A percentile compares a stretch with the other conserved stretches of the same genome.
These are phyloP conservation scores for Phialocephala sp. DNA, from an alignment of 2,329 filamentous ascomycete genomes.

Conservation along the genomic window DNA sequence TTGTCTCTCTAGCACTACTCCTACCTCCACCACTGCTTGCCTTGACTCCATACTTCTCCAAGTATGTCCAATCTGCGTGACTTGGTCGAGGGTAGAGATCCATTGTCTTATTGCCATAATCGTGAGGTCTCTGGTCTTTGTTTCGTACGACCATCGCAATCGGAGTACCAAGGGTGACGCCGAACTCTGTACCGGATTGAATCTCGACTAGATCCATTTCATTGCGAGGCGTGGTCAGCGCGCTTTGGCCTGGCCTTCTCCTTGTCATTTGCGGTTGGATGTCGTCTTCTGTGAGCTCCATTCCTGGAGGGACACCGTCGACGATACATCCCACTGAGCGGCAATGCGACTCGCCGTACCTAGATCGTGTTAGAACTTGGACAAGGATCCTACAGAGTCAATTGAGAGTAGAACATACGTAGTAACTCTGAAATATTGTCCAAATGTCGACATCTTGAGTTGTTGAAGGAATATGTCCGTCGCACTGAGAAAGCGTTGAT, in stretches of 20 bases:
- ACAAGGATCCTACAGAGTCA: conserved; percentile 1
- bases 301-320: conserved; percentile 87
- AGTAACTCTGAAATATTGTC: conserved; percentile 79
- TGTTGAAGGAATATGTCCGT: conserved; percentile 9
- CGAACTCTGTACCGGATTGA: conserved; percentile 90
- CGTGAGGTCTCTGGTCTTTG: conserved; percentile 89
- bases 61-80: conserved; percentile 96
- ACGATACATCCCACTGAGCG: conserved; percentile 93
- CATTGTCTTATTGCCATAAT: conserved; percentile 91
- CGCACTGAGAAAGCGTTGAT: background rate
- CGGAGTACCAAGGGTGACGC: conserved; percentile 87
- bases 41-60: conserved; percentile 96
- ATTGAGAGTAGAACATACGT: conserved; percentile 54
- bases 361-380: conserved; percentile 28
- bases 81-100: conserved; percentile 88
- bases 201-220: conserved; percentile 93
- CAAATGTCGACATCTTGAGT: conserved; percentile 81
- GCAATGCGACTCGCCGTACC: conserved; percentile 87
- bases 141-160: conserved; percentile 89
- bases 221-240: conserved; percentile 88
- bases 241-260: conserved; percentile 85
- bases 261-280: conserved; percentile 96
- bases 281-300: conserved; percentile 82
- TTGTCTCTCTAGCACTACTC: conserved; percentile 92
- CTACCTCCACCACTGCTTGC: conserved; percentile 88